Conservation (phyloP, 176 grass and related monocot genomes). For the Zoysia japonica region DNA sequence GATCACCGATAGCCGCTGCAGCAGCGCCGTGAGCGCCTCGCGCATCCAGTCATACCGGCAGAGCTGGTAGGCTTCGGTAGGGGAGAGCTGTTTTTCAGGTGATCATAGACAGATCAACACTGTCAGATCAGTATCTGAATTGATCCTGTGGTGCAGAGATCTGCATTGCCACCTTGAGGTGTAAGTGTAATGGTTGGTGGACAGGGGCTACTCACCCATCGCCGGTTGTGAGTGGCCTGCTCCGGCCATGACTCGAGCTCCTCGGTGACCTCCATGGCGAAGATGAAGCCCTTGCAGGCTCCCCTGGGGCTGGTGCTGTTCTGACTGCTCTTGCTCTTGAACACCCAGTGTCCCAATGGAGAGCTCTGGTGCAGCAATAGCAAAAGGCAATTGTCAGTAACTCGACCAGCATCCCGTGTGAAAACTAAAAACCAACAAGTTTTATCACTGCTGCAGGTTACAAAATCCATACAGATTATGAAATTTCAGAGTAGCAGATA, state of each 20-base stretch:
- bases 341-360: slow-evolving; percentile 72
- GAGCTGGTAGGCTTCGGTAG: slow-evolving; percentile 55
- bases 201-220: slow-evolving; percentile 54
- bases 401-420: background rate
- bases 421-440: background rate
- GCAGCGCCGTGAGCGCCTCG: slow-evolving; percentile 68
- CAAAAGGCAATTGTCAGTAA: slow-evolving; percentile 32
- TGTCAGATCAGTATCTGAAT: slow-evolving; percentile 1
- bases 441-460: slow-evolving; percentile 9
- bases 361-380: slow-evolving; percentile 38
- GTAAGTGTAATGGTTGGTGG: background rate
- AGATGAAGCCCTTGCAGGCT: slow-evolving; percentile 80
- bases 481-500: background rate
- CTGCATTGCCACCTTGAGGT: background rate
- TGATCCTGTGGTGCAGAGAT: background rate
- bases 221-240: slow-evolving; percentile 52
- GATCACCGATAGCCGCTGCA: slow-evolving; percentile 43
- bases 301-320: slow-evolving; percentile 47
- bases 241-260: slow-evolving; percentile 76
- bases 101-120: slow-evolving; percentile 18
- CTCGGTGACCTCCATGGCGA: slow-evolving; percentile 81
- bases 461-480: background rate
- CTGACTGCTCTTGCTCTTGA: slow-evolving; percentile 92
- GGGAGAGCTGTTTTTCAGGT: slow-evolving; percentile 46
- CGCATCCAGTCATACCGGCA: slow-evolving; percentile 95